A percentile compares a stretch with the other conserved stretches of the same genome.
Conservation (phyloP, 805 yeast genomes). For the Metschnikowia kofuensis region DNA sequence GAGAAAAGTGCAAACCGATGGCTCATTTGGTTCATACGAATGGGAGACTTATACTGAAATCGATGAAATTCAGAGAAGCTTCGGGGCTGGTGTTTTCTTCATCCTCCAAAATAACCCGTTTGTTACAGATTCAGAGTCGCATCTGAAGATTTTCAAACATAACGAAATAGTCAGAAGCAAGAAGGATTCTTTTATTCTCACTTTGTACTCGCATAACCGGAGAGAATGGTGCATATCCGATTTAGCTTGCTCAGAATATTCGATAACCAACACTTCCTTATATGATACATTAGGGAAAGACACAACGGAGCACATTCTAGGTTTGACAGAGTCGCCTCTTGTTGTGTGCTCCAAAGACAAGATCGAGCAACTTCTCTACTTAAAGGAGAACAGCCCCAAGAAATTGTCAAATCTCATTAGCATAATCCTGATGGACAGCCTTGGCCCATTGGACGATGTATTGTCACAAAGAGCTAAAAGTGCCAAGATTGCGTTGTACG, state of each 20-base stretch:
- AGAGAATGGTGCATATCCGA: constrained; percentile 39
- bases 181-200: constrained; percentile 29
- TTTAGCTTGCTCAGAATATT: constrained; percentile 30
- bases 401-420: constrained; percentile 43
- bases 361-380: constrained; percentile 43
- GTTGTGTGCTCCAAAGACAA: constrained; percentile 47
- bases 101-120: constrained; percentile 29
- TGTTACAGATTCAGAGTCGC: constrained; percentile 24
- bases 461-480: constrained; percentile 15
- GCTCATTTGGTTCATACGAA: constrained; percentile 11
- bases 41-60: constrained; percentile 12
- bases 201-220: constrained; percentile 34
- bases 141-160: constrained; percentile 22
- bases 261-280: constrained; percentile 38
- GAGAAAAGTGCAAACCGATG: constrained; percentile 7
- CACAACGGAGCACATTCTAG: constrained; percentile 32
- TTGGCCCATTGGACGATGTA: constrained; percentile 10
- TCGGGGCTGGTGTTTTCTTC: constrained; percentile 18
- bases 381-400: constrained; percentile 32
- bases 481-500: constrained; percentile 23
- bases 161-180: constrained; percentile 12
- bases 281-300: constrained; percentile 41
- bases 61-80: constrained; percentile 3
- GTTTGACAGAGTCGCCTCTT: constrained; percentile 24
- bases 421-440: constrained; percentile 52